Evolutionary conservation across 345 rosid genomes (phyloP), one percentile per base, ranked within the genome.

Genomic region (Cardiospermum halicacabum): DNA sequence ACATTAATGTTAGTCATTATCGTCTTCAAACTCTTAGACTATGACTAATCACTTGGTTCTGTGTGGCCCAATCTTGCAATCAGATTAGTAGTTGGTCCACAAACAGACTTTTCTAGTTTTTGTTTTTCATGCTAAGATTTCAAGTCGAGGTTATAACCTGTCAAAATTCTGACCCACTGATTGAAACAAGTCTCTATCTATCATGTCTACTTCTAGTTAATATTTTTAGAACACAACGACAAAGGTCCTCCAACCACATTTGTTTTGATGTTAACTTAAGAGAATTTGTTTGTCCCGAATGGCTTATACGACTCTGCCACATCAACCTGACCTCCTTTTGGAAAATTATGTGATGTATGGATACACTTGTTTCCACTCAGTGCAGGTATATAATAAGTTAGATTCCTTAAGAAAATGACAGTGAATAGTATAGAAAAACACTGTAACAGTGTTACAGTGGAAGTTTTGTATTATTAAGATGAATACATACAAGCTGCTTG

Each of bases 241-340:
- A 74, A 59, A 58, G 57, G 66, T 56, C 48, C 74, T 53, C 25
- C 49, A 63, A 49, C 76, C 75, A 43, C 69, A 31, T 45, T 50
- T 68, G 18, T 10, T 58, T 39, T 67, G 66, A 58, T 62, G 60
- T 62, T 12, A 28, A 22, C 63, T 12, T 16, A 48, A 31, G 11
- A 49, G 42, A 43, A 11, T 7, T 15, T 39, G 16, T 39, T 53
- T 49, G 42, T 30, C 49, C 12, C 39, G 39, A 30, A 30, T 36
- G 37, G 53, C 37, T 43, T 36, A 53, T 18, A 11, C 11, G 3
- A 64, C 43, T 45, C 2, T 48, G 63, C 60, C 60, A 36, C 54
- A 18, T 53, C 42, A 11, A 13, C 15, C 31, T 31, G 43, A 15
- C 15, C 3, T 39, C 43, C 43, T 39, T 39, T 39, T 34, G 10